Base-by-base conservation (phyloP, 805 yeast genomes). In the Starmerella geochares region DNA sequence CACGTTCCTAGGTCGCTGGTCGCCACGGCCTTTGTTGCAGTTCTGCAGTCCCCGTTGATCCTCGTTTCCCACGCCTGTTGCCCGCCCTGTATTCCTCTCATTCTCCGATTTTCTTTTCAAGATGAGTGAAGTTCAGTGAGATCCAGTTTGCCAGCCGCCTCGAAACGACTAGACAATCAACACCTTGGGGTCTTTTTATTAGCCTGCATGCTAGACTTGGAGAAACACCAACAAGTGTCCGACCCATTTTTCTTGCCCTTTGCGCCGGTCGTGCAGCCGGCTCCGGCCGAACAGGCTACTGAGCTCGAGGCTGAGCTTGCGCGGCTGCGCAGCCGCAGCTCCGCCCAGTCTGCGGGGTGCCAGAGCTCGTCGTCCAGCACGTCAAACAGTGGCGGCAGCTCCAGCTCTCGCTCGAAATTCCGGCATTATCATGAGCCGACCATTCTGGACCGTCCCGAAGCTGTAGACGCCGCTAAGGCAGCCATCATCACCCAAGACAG, bases 401-500 rank as follows among this genome's bases (percentile, higher is more conserved):
- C 51, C n/a, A 23, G 50, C 20, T 39, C 46, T 14, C 52, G 55
- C 13, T 23, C 42, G 25, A 37, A 42, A 16, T 65, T 65, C 57
- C 59, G 57, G 43, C 69, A 65, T 46, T 65, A 63, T 52, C 58
- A 56, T 16, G 67, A 69, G 48, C 72, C 74, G 9, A 69, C 76
- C 2, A 67, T 74, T n/a, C 60, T 69, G 2, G 75, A 71, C 40
- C 66, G 66, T 6, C 74, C 76, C 1, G 77, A 74, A 40, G 62
- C 80, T 16, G 71, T 80, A 40, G 71, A 71, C 21, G 68, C 79
- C 21, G 78, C 85, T 55, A 71, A 77, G 38, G 67, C 71, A 38
- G 79, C 78, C 58, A 64, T 87, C 4, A 69, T 67, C 43, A 70
- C 72, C 16, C 77, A 76, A 50, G 83, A 88, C 60, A 80, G 80